Base-by-base conservation (phyloP, 345 rosid genomes). In the Camelina neglecta region DNA sequence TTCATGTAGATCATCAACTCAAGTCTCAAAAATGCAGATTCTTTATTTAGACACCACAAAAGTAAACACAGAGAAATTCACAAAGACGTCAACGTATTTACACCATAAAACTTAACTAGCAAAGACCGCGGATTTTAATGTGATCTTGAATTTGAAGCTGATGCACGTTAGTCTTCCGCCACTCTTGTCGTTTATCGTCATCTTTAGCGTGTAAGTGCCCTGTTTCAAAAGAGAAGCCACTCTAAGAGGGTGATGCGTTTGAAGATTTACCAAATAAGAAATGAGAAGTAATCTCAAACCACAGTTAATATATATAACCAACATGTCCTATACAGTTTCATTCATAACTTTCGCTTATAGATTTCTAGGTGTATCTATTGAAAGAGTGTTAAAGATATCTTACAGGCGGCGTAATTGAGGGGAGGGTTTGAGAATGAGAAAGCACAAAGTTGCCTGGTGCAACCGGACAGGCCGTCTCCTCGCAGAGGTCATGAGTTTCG, bases 191-290 rank as follows among this genome's bases (percentile, higher is more conserved):
- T 69, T 69, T 66, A 90, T 83, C n/a, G 80, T 84, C 85, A 88
- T 81, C 82, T 73, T 82, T 39, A 90, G 86, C 1, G 80, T 84
- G 81, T 86, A 85, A 39, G 85, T 71, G 18, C 96, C 96, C 96
- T 90, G 87, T 29, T 65, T 42, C 33, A 72, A 71, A 57, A 65
- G 38, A 10, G 9, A 44, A 62, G 18, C 41, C 21, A 55, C 11
- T 24, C 21, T 38, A 24, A 63, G 36, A 44, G 7, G 36, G 12
- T 41, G 13, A 63, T 44, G 38, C 0, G 26, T 23, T 12, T 41
- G 18, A 39, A 39, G 33, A 61, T 4, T 2, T 0, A 61, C 66
- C 18, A 61, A 7, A 61, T 41, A 2, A 61, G 4, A 41, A 21
- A 13, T 39, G 63, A 7, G 38, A 65, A 65, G 35, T n/a, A 42